phyloP scores from a whole-genome alignment of 768 basidiomycete genomes.

The Gelatoporia subvermispora region DNA sequence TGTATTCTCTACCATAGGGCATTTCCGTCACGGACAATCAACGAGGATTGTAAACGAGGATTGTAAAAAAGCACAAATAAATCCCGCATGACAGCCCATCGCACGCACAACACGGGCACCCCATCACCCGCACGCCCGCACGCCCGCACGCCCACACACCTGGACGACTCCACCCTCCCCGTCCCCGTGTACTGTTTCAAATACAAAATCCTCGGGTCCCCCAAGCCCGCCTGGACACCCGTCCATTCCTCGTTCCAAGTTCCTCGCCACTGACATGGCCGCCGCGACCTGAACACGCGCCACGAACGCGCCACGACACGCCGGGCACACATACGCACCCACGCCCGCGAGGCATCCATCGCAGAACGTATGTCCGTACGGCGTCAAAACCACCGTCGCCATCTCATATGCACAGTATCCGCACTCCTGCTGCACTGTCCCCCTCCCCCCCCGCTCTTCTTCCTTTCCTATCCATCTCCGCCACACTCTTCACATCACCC shows the following conservation, averaged over 20 bases:
- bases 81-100: too few species aligned
- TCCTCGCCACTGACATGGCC: background rate
- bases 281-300: background rate
- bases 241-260: background rate
- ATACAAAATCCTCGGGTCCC: background rate
- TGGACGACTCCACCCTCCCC: too few species aligned
- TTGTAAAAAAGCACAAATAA: too few species aligned
- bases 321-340: background rate
- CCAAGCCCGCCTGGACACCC: background rate
- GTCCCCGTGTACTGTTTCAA: too few species aligned
- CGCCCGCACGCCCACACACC: too few species aligned
- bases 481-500: background rate
- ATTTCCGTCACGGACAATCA: too few species aligned
- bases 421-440: background rate
- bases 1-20: too few species aligned
- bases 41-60: too few species aligned
- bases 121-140: too few species aligned
- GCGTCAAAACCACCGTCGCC: background rate
- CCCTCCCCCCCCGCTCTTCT: background rate
- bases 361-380: background rate
- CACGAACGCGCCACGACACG: background rate
- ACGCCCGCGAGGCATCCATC: background rate
- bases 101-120: too few species aligned
- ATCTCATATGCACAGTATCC: background rate
- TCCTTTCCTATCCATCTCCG: background rate